Conservation (phyloP, 345 rosid species). For the Brassica carinata region DNA sequence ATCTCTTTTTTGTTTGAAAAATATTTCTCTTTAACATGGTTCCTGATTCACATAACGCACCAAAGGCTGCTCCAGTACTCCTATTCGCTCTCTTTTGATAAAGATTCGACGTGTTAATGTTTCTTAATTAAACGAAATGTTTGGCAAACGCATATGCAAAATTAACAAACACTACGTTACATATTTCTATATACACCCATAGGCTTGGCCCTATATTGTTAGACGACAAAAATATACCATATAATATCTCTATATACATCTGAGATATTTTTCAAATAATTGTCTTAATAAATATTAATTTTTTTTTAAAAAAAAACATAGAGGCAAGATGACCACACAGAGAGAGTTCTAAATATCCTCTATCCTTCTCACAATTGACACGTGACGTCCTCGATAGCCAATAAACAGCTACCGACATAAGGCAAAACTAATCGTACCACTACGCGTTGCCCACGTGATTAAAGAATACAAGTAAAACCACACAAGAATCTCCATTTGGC, state of each 20-base stretch:
- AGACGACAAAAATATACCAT: not conserved
- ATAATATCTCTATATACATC: not conserved
- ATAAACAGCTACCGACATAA: constrained; percentile 37
- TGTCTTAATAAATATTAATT: not conserved
- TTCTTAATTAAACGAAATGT: not conserved
- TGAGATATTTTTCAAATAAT: not conserved
- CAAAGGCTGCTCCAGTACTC: not conserved
- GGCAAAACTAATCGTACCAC: constrained; percentile 24
- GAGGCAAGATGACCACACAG: constrained; percentile 24
- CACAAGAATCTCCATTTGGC: not conserved
- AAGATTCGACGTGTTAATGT: not conserved
- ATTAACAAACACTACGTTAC: constrained; percentile 11
- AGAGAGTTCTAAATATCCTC: not conserved
- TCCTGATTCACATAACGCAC: not conserved
- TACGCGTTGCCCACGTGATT: constrained; percentile 17
- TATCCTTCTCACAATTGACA: not conserved
- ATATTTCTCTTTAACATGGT: not conserved
- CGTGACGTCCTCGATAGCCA: constrained; percentile 2
- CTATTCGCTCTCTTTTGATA: not conserved
- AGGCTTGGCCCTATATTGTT: not conserved
- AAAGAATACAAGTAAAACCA: constrained; percentile 4
- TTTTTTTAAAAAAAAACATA: not conserved
- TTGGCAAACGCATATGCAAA: constrained; percentile 6
- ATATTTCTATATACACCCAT: not conserved
- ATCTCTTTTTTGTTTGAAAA: not conserved